These are phyloP conservation scores for Chloroidium sp. DNA, from an alignment of 163 green algal genomes.

Conservation along the genomic window DNA sequence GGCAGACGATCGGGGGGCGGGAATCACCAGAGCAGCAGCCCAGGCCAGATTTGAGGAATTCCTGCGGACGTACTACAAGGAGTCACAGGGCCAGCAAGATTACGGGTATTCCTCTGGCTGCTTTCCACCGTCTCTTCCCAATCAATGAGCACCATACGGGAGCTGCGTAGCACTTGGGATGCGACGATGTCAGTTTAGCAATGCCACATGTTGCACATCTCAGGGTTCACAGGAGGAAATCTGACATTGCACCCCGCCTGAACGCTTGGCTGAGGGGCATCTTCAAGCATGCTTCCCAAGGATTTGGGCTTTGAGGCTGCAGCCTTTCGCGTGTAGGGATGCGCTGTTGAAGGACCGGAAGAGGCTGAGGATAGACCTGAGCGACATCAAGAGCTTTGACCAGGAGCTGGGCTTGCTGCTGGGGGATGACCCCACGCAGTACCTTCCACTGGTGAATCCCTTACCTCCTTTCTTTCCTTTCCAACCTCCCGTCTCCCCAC, in stretches of 20 bases:
- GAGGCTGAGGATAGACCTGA: conserved; percentile 53
- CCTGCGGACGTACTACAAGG: conserved; percentile 34
- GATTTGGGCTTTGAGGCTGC: too few relatives aligned
- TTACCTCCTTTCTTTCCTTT: background rate
- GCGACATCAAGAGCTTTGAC: conserved; percentile 47
- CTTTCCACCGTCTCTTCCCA: conserved; percentile 19
- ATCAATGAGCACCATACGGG: background rate
- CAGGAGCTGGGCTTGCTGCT: conserved; percentile 35
- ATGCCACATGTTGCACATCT: too few relatives aligned
- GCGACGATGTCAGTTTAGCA: too few relatives aligned
- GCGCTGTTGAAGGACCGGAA: conserved; percentile 45
- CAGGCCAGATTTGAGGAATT: conserved; percentile 42
- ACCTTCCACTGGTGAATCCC: conserved; percentile 46
- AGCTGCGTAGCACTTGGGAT: too few relatives aligned
- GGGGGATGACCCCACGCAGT: conserved; percentile 41
- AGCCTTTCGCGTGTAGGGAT: conserved; percentile 13
- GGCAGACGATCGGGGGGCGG: background rate
- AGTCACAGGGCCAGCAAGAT: conserved; percentile 5
- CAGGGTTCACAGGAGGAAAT: too few relatives aligned
- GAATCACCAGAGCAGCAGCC: conserved; percentile 5
- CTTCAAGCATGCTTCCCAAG: too few relatives aligned
- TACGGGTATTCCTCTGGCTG: conserved; percentile 14
- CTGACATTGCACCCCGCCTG: too few relatives aligned
- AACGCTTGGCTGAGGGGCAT: too few relatives aligned
- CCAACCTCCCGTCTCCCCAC: too few relatives aligned